Evolutionary conservation across 352 stramenopile genomes (phyloP).

Genomic region (Pythium phragmitis): DNA sequence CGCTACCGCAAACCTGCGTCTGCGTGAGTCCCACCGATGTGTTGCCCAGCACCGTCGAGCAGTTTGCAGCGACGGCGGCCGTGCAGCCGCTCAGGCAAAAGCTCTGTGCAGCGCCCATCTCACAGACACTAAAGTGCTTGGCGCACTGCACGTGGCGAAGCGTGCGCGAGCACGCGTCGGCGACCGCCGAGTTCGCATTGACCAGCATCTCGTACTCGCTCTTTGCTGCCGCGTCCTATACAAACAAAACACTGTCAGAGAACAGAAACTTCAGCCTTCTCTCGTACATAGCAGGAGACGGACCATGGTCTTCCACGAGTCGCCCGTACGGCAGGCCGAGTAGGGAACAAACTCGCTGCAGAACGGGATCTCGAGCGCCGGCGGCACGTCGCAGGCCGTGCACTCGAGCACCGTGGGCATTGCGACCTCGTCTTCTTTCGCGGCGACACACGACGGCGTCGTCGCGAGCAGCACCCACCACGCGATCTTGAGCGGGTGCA

Average conservation of each 20-base stretch:
- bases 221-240: conserved; percentile 41
- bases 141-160: conserved; percentile 53
- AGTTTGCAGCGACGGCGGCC: conserved; percentile 42
- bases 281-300: not conserved
- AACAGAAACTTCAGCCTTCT: not conserved
- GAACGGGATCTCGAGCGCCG: conserved; percentile 45
- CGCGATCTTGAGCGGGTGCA: conserved; percentile 13
- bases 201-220: conserved; percentile 33
- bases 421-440: conserved; percentile 1
- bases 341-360: conserved; percentile 50
- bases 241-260: not conserved
- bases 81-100: conserved; percentile 56
- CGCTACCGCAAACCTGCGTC: conserved; percentile 35
- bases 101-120: conserved; percentile 57
- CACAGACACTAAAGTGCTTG: conserved; percentile 67
- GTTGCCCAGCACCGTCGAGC: conserved; percentile 23
- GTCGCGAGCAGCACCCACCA: not conserved
- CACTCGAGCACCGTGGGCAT: conserved; percentile 36
- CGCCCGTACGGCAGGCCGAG: conserved; percentile 48
- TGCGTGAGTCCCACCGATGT: conserved; percentile 15
- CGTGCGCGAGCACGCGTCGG: conserved; percentile 29
- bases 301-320: conserved; percentile 48
- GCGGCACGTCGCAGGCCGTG: conserved; percentile 55
- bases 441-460: not conserved
- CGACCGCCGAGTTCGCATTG: conserved; percentile 23